Evolutionary conservation across 441 rosid species (phyloP).

Genomic region (Pelargonium hybrid): DNA sequence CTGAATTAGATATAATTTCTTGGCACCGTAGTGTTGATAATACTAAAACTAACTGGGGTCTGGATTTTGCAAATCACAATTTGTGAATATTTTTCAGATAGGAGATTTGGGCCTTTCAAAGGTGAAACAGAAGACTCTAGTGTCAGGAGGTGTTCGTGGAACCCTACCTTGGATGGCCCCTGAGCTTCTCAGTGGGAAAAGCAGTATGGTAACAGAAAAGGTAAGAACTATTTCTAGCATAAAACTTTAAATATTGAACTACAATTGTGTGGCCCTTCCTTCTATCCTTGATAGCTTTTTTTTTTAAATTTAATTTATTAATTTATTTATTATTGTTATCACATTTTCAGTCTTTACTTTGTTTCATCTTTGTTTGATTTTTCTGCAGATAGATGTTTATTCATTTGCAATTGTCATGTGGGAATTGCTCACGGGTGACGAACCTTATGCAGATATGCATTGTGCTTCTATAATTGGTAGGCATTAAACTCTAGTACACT

Average conservation of each 20-base stretch:
- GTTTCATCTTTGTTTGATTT: conserved; percentile 7
- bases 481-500: conserved; percentile 10
- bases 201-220: conserved; percentile 95
- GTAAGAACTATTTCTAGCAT: conserved; percentile 24
- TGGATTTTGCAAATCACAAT: conserved; percentile 14
- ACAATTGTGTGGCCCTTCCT: neutral
- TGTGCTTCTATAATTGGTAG: conserved; percentile 95
- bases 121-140: conserved; percentile 90
- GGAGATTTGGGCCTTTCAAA: conserved; percentile 95
- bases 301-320: no score
- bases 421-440: conserved; percentile 95
- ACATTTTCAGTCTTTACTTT: no score
- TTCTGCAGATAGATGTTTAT: conserved; percentile 81
- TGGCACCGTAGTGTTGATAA: neutral
- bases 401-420: conserved; percentile 98
- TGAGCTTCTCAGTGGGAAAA: conserved; percentile 94
- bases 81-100: conserved; percentile 36
- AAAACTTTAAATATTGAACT: neutral
- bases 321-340: no score
- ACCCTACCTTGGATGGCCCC: conserved; percentile 99
- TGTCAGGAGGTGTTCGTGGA: conserved; percentile 98
- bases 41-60: neutral
- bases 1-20: neutral
- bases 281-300: no score
- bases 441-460: conserved; percentile 89